These are phyloP conservation scores for Barnettozyma pratensis DNA, from an alignment of 805 yeast genomes.

Conservation along the genomic window DNA sequence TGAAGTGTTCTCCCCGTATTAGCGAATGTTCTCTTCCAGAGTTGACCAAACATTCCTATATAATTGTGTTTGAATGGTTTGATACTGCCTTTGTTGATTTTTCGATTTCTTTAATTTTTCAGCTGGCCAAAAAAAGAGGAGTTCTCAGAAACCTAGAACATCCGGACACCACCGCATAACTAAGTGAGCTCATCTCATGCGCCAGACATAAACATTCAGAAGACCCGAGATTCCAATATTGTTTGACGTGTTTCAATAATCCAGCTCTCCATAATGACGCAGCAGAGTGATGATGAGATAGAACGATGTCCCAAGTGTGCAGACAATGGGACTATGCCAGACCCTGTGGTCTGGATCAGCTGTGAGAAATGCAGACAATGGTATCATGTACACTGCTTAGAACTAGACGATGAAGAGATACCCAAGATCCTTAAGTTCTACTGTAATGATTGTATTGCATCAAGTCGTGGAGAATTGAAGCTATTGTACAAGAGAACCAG, in stretches of 20 bases:
- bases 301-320: slow-evolving; percentile 14
- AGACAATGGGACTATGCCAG: slow-evolving; percentile 5
- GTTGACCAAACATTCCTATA: background rate
- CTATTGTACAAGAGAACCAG: slow-evolving; percentile 48
- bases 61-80: no score
- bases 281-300: slow-evolving; percentile 1
- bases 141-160: background rate
- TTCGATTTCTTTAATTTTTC: background rate
- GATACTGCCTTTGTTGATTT: no score
- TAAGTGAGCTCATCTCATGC: no score
- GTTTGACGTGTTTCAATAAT: background rate
- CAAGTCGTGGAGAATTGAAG: slow-evolving; percentile 37
- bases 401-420: slow-evolving; percentile 32
- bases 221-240: background rate
- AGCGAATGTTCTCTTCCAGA: slow-evolving; percentile 1
- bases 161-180: background rate
- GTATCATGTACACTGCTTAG: slow-evolving; percentile 45
- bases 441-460: slow-evolving; percentile 42
- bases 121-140: background rate
- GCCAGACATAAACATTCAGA: no score
- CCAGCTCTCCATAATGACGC: background rate
- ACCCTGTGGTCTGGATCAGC: slow-evolving; percentile 41
- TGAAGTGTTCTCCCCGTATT: background rate
- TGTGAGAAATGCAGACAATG: slow-evolving; percentile 51
- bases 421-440: slow-evolving; percentile 43